Percentiles rank a stretch among this genome's conserved stretches.
These are phyloP conservation scores for Monosporascus sp. DNA, from an alignment of 2,329 filamentous ascomycete genomes.

Conservation along the genomic window DNA sequence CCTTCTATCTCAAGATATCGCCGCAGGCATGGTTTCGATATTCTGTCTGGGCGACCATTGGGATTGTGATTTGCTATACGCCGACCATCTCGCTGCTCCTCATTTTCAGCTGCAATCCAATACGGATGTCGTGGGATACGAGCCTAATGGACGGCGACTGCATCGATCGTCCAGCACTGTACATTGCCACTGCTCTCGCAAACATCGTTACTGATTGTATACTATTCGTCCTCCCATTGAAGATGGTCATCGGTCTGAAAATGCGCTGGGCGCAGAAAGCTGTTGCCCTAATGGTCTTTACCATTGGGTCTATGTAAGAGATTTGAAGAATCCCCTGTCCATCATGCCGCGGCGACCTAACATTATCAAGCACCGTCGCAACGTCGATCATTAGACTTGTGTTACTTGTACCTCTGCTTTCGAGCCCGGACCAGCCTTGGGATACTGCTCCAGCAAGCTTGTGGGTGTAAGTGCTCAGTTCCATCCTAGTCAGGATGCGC, in stretches of 20 bases:
- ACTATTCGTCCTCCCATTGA: conserved; percentile 38
- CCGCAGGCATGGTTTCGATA: conserved; percentile 16
- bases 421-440: conserved; percentile 8
- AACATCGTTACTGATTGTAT: conserved; percentile 42
- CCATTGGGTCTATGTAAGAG: conserved; percentile 36
- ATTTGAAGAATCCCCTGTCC: neutral
- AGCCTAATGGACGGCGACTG: conserved; percentile 10
- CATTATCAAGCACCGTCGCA: conserved; percentile 3
- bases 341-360: neutral
- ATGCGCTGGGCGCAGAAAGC: conserved; percentile 39
- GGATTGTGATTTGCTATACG: conserved; percentile 14
- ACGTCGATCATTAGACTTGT: conserved; percentile 6
- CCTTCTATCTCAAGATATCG: conserved; percentile 20
- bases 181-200: conserved; percentile 28
- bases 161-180: conserved; percentile 4
- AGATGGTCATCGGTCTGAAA: conserved; percentile 35
- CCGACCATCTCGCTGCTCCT: conserved; percentile 18
- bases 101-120: conserved; percentile 21
- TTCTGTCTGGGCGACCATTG: conserved; percentile 15
- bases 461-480: conserved; percentile 11
- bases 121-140: conserved; percentile 15
- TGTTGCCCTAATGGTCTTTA: conserved; percentile 35
- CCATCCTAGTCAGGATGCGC: neutral
- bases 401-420: conserved; percentile 6
- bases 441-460: conserved; percentile 8